Evolutionary conservation across 108 stramenopile genomes (phyloP).

Genomic region (Epithemia pelagica): DNA sequence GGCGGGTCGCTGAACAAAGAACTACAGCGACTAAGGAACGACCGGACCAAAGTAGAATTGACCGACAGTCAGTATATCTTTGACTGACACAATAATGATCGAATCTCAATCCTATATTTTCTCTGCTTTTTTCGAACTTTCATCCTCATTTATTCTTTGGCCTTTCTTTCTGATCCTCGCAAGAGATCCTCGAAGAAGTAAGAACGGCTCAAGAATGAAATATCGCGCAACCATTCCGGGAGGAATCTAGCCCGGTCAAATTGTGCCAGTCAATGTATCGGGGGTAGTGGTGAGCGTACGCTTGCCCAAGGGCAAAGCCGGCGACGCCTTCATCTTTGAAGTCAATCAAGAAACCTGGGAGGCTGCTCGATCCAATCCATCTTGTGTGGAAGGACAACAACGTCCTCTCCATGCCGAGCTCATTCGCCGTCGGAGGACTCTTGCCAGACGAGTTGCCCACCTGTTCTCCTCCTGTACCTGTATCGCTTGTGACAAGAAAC

Average conservation of each 20-base stretch:
- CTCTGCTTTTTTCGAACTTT: too few relatives aligned
- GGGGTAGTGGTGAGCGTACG: background rate
- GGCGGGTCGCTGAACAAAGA: too few relatives aligned
- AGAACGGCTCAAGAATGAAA: too few relatives aligned
- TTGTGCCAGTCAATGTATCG: background rate
- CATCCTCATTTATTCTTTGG: too few relatives aligned
- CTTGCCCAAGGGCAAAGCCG: constrained; percentile 14
- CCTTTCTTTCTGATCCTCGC: too few relatives aligned
- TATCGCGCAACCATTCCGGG: constrained; percentile 5
- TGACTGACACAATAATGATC: too few relatives aligned
- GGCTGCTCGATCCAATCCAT: background rate
- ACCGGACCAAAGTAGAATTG: too few relatives aligned
- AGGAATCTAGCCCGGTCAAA: background rate
- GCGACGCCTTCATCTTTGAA: constrained; percentile 61
- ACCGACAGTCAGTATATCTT: too few relatives aligned
- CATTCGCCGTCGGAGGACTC: background rate
- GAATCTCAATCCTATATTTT: too few relatives aligned
- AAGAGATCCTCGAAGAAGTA: too few relatives aligned
- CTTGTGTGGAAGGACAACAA: background rate
- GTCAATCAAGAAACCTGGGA: background rate
- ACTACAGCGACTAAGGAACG: too few relatives aligned
- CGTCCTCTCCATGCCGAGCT: background rate
- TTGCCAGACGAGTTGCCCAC: background rate
- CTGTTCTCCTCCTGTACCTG: background rate
- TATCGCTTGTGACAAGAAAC: background rate